Evolutionary conservation across 371 early-diverging fungal species (phyloP), one percentile per base, ranked within the genome.

Genomic region (Syncephalastrum racemosum): DNA sequence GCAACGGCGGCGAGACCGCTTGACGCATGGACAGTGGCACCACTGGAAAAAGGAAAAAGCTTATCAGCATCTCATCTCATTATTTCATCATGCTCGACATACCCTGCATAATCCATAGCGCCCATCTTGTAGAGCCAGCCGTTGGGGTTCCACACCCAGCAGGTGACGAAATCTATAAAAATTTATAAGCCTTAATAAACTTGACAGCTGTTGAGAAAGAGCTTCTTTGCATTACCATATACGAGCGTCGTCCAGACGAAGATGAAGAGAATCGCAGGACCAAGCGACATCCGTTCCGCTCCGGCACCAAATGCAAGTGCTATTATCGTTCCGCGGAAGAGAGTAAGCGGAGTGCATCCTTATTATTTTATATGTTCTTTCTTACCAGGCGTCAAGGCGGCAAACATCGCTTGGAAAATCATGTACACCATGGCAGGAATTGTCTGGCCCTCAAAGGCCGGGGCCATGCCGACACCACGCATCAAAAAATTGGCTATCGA

Each of bases 1-100:
- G 92, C 93, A 44, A 92, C 84, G 43, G 88, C 94, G 15, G 89
- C 89, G 44, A 89, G 80, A 41, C 94, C 94, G 20, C 90, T 89
- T 16, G 91, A 81, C 19, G 88, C 84, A 64, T 94, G 90, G n/a
- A 92, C 93, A 24, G 92, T 88, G 20, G 88, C 87, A 15, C 94
- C 94, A 46, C 93, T 63, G 31, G 10, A 22, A 23, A n/a, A 22
- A 23, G 18, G 5, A 47, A 15, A n/a, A 20, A 20, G 16, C 6
- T 12, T 39, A 51, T 15, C 18, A 31, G 14, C 36, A 31, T 31
- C 36, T 24, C 15, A 25, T 40, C 14, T 53, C 44, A 19, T 42
- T 13, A 24, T 8, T 31, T 36, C 41, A 53, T 40, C 18, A 42
- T 31, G 22, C 27, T 42, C 36, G 36, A 31, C 23, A 36, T 58